phyloP scores from a whole-genome alignment of 2,329 filamentous ascomycete genomes.

The Curvularia spicifera region DNA sequence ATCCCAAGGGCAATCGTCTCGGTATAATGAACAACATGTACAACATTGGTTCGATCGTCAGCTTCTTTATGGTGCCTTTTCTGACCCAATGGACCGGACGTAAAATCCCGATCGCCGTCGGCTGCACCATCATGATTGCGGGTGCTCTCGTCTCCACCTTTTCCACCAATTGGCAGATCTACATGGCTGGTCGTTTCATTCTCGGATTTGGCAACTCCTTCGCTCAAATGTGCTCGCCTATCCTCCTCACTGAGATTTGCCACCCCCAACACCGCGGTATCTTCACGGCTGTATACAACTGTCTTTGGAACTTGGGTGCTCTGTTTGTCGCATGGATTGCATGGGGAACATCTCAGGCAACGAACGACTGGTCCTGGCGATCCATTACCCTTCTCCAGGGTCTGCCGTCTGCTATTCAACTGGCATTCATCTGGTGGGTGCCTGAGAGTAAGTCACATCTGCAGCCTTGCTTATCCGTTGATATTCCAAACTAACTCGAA shows the following conservation, averaged over 20 bases:
- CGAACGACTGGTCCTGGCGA: constrained; percentile 58
- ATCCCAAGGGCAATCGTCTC: constrained; percentile 49
- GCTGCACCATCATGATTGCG: constrained; percentile 55
- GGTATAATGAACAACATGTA: constrained; percentile 57
- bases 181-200: constrained; percentile 65
- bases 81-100: constrained; percentile 55
- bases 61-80: constrained; percentile 45
- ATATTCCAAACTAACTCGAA: constrained; percentile 1
- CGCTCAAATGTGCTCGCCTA: constrained; percentile 67
- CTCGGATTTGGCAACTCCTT: constrained; percentile 72
- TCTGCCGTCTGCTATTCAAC: constrained; percentile 60
- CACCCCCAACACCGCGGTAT: constrained; percentile 71
- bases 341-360: constrained; percentile 45
- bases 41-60: constrained; percentile 49
- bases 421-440: constrained; percentile 65
- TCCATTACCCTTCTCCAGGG: constrained; percentile 62
- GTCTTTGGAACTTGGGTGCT: constrained; percentile 68
- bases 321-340: constrained; percentile 66
- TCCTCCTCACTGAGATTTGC: constrained; percentile 69
- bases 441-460: constrained; percentile 57
- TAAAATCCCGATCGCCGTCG: constrained; percentile 50
- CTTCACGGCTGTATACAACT: constrained; percentile 71
- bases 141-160: constrained; percentile 46
- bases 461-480: too few species aligned
- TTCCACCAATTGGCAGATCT: constrained; percentile 51